A percentile compares a stretch with the other conserved stretches of the same genome.
phyloP scores from a whole-genome alignment of 768 basidiomycete species.

The Boletales sp. region DNA sequence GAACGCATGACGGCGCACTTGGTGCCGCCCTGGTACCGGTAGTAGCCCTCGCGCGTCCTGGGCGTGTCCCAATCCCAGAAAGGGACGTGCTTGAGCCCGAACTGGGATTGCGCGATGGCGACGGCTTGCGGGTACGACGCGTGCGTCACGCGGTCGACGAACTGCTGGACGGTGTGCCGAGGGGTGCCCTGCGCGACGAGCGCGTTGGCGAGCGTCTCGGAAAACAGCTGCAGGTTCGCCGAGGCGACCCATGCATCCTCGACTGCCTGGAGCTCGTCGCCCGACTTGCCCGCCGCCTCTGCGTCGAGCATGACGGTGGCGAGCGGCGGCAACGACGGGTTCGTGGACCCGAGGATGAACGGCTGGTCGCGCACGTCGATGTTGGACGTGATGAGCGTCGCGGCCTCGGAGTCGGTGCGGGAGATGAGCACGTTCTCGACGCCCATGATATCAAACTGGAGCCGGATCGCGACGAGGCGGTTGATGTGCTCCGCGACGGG shows the following conservation, averaged over 20 bases:
- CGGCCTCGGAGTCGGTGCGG: constrained; percentile 96
- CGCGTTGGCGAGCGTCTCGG: constrained; percentile 65
- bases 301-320: constrained; percentile 82
- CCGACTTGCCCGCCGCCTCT: constrained; percentile 74
- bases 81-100: constrained; percentile 67
- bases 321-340: constrained; percentile 63
- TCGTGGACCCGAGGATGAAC: constrained; percentile 93
- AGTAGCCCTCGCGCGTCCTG: constrained; percentile 93
- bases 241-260: constrained; percentile 83
- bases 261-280: constrained; percentile 76
- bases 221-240: constrained; percentile 82
- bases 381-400: constrained; percentile 94
- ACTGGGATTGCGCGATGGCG: constrained; percentile 73
- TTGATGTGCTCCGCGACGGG: constrained; percentile 98
- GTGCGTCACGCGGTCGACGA: constrained; percentile 59
- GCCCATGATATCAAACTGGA: constrained; percentile 98
- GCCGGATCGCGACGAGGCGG: constrained; percentile 92
- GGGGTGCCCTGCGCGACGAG: constrained; percentile 56
- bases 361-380: constrained; percentile 97
- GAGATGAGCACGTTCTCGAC: constrained; percentile 92
- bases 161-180: constrained; percentile 51
- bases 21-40: constrained; percentile 96
- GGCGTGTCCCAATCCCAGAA: constrained; percentile 97
- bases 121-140: constrained; percentile 69
- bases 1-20: constrained; percentile 91